phyloP scores from a whole-genome alignment of 371 early-diverging fungal species.

The Syncephalis plumigaleata region DNA sequence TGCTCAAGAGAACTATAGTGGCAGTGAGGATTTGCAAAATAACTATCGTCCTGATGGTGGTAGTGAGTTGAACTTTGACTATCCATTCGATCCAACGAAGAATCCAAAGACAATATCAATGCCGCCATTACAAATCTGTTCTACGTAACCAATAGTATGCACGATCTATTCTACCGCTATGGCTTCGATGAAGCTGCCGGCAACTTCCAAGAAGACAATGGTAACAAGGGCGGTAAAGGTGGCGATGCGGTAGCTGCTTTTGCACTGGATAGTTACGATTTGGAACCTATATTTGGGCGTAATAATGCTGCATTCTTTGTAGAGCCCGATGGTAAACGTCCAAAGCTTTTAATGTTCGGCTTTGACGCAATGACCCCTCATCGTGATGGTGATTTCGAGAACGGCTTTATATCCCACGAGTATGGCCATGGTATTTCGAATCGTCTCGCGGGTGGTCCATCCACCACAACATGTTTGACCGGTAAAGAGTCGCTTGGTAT shows the following conservation, averaged over 20 bases:
- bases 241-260: slow-evolving; percentile 80
- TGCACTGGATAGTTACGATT: slow-evolving; percentile 61
- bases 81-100: slow-evolving; percentile 35
- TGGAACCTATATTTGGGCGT: slow-evolving; percentile 26
- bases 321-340: slow-evolving; percentile 77
- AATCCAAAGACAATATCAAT: slow-evolving; percentile 56
- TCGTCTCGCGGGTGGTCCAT: slow-evolving; percentile 79
- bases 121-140: slow-evolving; percentile 39
- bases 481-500: slow-evolving; percentile 84
- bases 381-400: slow-evolving; percentile 84
- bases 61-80: slow-evolving; percentile 47
- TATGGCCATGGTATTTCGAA: slow-evolving; percentile 75
- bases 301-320: slow-evolving; percentile 90
- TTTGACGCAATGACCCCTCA: slow-evolving; percentile 52
- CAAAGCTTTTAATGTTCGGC: slow-evolving; percentile 78
- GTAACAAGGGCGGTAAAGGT: slow-evolving; percentile 50
- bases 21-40: slow-evolving; percentile 32
- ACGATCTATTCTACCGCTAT: slow-evolving; percentile 8
- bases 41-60: slow-evolving; percentile 48
- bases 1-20: slow-evolving; percentile 41
- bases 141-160: slow-evolving; percentile 9
- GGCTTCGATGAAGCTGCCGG: slow-evolving; percentile 13
- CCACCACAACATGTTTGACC: slow-evolving; percentile 71
- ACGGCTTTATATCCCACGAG: slow-evolving; percentile 80
- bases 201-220: slow-evolving; percentile 71